Conservation (phyloP, 129 eudicot genomes). For the Sambucus nigra region DNA sequence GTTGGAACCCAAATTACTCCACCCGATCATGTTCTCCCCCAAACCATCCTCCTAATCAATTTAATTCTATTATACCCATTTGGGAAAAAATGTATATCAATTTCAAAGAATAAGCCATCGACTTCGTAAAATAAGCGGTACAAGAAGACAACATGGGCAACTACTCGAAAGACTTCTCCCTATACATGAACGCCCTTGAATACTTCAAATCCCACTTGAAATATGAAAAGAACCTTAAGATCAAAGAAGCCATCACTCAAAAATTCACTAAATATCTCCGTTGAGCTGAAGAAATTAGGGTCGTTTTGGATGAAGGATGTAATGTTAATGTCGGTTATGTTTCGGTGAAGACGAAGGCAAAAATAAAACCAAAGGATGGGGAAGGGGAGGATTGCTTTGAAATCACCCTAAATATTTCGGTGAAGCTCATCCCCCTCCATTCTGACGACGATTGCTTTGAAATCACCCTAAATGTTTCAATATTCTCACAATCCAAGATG, state of each 20-base stretch:
- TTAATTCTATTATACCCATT: background rate
- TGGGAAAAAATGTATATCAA: conserved; percentile 31
- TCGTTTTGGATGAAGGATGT: conserved; percentile 23
- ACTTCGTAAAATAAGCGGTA: conserved; percentile 32
- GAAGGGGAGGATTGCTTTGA: conserved; percentile 18
- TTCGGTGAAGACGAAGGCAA: conserved; percentile 20
- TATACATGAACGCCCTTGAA: conserved; percentile 31
- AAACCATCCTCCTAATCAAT: background rate
- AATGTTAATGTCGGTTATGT: conserved; percentile 13
- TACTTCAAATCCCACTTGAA: conserved; percentile 30
- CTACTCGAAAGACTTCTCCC: conserved; percentile 27
- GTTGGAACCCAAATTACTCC: too few relatives aligned
- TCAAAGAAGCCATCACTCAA: conserved; percentile 26
- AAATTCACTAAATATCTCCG: conserved; percentile 32
- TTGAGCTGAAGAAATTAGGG: conserved; percentile 35
- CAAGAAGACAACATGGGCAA: conserved; percentile 30
- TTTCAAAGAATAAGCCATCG: conserved; percentile 35
- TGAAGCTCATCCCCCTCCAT: too few relatives aligned
- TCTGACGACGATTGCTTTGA: too few relatives aligned
- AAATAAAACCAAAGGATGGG: conserved; percentile 19
- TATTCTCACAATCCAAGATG: too few relatives aligned
- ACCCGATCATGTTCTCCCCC: background rate
- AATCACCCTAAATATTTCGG: too few relatives aligned
- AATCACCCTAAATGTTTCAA: too few relatives aligned
- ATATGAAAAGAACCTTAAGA: conserved; percentile 34